Conservation (phyloP, 257 asterid species). For the Solanum medicagineum region DNA sequence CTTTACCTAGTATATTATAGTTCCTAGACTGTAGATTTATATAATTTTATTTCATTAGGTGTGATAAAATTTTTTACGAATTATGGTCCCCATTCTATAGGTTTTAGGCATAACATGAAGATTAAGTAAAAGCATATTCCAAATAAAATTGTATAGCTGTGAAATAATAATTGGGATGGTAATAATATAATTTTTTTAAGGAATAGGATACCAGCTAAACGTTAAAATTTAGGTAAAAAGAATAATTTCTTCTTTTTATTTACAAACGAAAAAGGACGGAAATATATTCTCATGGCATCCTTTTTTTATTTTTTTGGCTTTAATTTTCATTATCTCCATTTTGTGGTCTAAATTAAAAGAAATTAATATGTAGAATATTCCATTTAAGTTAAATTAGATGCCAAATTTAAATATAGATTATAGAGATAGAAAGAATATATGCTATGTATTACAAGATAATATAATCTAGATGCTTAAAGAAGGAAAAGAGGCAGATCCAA, state of each 20-base stretch:
- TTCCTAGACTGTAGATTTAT: not conserved
- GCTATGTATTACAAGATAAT: not conserved
- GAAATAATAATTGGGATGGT: not conserved
- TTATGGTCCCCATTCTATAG: conserved; percentile 12
- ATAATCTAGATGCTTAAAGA: not conserved
- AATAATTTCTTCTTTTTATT: not conserved
- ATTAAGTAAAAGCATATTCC: not conserved
- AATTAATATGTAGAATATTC: not conserved
- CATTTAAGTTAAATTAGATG: not conserved
- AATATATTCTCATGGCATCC: not conserved
- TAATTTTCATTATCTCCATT: not conserved
- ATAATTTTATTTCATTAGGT: not conserved
- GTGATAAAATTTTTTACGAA: not conserved
- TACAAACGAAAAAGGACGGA: not conserved
- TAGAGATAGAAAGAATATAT: not conserved
- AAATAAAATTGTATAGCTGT: not conserved
- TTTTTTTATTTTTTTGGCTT: not conserved
- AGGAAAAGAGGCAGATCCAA: not conserved
- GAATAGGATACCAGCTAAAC: not conserved
- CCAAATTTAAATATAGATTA: not conserved
- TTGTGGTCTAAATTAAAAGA: not conserved
- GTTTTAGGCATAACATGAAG: conserved; percentile 9
- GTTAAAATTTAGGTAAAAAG: not conserved
- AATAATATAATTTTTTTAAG: not conserved
- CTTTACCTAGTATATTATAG: not conserved